phyloP scores from a whole-genome alignment of 345 rosid genomes.

The Kernera saxatilis region DNA sequence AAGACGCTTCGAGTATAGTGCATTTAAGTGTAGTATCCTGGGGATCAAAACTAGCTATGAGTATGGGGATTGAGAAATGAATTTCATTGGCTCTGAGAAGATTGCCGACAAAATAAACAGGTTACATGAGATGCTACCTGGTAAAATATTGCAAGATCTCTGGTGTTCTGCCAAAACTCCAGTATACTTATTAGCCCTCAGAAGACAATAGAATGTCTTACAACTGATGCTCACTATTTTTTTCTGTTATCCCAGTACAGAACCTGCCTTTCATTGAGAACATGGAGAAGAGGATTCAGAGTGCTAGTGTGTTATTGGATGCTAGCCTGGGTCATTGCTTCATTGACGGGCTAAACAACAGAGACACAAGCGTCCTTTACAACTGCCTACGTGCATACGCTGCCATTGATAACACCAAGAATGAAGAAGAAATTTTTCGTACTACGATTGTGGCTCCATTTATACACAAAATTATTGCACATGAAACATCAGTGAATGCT shows the following conservation, averaged over 20 bases:
- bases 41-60: not conserved
- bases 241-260: constrained; percentile 85
- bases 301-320: constrained; percentile 77
- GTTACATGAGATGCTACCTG: too few species aligned
- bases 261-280: constrained; percentile 94
- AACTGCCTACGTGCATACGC: constrained; percentile 95
- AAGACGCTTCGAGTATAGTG: not conserved
- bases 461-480: constrained; percentile 55
- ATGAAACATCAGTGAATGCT: constrained; percentile 41
- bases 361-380: constrained; percentile 82
- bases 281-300: constrained; percentile 95
- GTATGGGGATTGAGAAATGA: not conserved
- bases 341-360: constrained; percentile 78
- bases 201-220: not conserved
- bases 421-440: constrained; percentile 80
- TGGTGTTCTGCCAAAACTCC: not conserved
- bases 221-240: constrained; percentile 42
- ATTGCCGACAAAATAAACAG: not conserved
- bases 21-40: not conserved
- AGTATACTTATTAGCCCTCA: constrained; percentile 8
- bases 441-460: constrained; percentile 65
- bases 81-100: constrained; percentile 14
- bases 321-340: constrained; percentile 97
- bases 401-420: constrained; percentile 67
- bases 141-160: too few species aligned